phyloP scores from a whole-genome alignment of 2,329 filamentous ascomycete genomes.

The Diplodia scrobiculata region DNA sequence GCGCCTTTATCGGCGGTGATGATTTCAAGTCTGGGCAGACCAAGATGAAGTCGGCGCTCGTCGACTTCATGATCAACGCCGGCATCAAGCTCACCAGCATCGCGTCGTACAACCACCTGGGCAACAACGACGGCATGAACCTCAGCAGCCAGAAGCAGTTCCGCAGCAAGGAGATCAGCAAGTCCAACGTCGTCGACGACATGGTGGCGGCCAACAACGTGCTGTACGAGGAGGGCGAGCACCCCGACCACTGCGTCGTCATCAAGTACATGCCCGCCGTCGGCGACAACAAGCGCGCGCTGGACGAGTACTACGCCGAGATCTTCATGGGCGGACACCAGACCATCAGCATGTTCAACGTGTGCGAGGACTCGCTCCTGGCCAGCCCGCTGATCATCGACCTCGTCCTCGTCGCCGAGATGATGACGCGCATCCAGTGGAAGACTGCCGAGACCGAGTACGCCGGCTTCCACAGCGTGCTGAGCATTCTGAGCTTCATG shows the following conservation, averaged over 20 bases:
- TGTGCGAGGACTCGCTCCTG: conserved; percentile 96
- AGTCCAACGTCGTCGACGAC: conserved; percentile 98
- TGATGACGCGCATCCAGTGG: conserved; percentile 99
- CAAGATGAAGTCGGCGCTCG: conserved; percentile 99
- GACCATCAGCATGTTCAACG: conserved; percentile 97
- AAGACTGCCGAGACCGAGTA: conserved; percentile 65
- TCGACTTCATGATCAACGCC: conserved; percentile 97
- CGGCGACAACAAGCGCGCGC: conserved; percentile 96
- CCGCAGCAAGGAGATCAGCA: conserved; percentile 99
- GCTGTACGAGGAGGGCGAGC: conserved; percentile 87
- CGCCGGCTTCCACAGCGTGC: conserved; percentile 93
- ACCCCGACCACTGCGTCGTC: conserved; percentile 96
- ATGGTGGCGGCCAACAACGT: conserved; percentile 97
- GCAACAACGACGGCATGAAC: conserved; percentile 99
- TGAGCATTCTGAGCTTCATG: conserved; percentile 99
- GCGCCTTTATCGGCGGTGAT: conserved; percentile 91
- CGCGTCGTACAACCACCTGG: conserved; percentile 98
- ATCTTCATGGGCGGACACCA: conserved; percentile 97
- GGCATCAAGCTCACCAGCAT: conserved; percentile 99
- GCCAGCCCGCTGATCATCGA: conserved; percentile 97
- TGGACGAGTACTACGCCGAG: conserved; percentile 99
- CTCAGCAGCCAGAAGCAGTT: conserved; percentile 96
- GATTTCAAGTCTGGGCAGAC: conserved; percentile 99
- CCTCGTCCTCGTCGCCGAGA: conserved; percentile 86
- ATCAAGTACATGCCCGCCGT: conserved; percentile 99